Evolutionary conservation across 805 yeast genomes (phyloP), one percentile per base, ranked within the genome.

Genomic region (Kregervanrija delftensis): DNA sequence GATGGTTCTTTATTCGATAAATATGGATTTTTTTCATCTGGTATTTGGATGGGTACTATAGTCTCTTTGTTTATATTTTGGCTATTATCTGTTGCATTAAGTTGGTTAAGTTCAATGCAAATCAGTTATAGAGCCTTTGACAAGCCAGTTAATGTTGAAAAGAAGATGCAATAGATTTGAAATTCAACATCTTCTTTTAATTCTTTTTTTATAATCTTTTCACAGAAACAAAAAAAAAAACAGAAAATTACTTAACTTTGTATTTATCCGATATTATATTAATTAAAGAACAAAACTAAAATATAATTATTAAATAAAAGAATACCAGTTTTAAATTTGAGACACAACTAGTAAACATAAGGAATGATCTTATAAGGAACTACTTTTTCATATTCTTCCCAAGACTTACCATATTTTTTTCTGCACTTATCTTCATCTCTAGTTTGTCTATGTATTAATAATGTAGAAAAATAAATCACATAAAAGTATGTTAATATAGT

Each of bases 361-460:
- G 99, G 99, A 50, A 93, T 74, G 49, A 93, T 89, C 61, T 88
- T 84, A 64, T 83, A 91, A 12, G 96, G 96, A 31, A 93, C 99
- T 51, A 65, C 59, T 47, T 63, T 69, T 66, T 86, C 86, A 64
- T 93, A 93, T 64, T 83, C 81, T 43, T 70, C 75, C 99, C 99
- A 93, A 37, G 81, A 74, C 50, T 82, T 72, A 12, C 95, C 95
- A 57, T 93, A 93, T 69, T 93, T 93, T 31, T 65, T 77, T 34
- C 81, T 72, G 62, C 99, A 93, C 63, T 93, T 90, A 41, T 82
- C 84, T 58, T 91, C 98, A 65, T 93, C 99, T 63, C 99, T 77
- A 28, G 66, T 67, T 64, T 91, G 97, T 61, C 99, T 81, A 63
- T 93, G 98, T 32, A 93, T 60, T 51, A 93, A 71, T 58, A 93